Evolutionary conservation across 1,139 yeast species (phyloP).

Genomic region (Diutina catenulata): DNA sequence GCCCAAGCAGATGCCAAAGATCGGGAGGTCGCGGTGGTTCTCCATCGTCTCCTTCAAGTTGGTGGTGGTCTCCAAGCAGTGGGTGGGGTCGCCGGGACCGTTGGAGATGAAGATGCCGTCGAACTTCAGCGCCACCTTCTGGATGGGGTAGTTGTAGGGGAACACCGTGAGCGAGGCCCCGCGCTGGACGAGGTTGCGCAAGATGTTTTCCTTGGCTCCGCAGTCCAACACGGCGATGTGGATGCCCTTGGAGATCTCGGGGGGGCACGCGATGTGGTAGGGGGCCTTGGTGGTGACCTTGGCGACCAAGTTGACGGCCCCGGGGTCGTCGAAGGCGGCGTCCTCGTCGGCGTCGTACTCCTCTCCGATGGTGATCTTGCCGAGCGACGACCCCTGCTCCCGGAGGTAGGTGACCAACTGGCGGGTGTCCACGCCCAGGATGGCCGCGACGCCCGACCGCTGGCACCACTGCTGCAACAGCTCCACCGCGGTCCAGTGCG

Average conservation of each 20-base stretch:
- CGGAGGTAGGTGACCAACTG: slow-evolving; percentile 84
- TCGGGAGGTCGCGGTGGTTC: slow-evolving; percentile 56
- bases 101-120: slow-evolving; percentile 93
- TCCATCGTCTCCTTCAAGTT: slow-evolving; percentile 67
- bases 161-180: slow-evolving; percentile 94
- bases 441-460: slow-evolving; percentile 93
- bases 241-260: slow-evolving; percentile 40
- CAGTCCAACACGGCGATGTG: slow-evolving; percentile 94
- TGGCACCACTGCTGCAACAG: slow-evolving; percentile 92
- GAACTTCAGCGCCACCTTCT: slow-evolving; percentile 80
- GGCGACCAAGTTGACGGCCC: slow-evolving; percentile 78
- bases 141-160: slow-evolving; percentile 91
- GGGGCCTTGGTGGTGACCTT: slow-evolving; percentile 94
- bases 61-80: slow-evolving; percentile 70
- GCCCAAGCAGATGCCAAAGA: slow-evolving; percentile 94
- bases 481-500: slow-evolving; percentile 99
- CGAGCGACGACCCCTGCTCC: slow-evolving; percentile 91
- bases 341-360: slow-evolving; percentile 86
- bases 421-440: slow-evolving; percentile 95
- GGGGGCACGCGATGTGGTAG: slow-evolving; percentile 69
- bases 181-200: slow-evolving; percentile 84
- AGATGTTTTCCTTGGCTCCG: slow-evolving; percentile 95
- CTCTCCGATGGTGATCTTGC: slow-evolving; percentile 81
- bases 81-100: slow-evolving; percentile 98
- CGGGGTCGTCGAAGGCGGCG: slow-evolving; percentile 91